Evolutionary conservation across 1,284 basidiomycete species (phyloP), one percentile per base, ranked within the genome.

Genomic region (Wallemia ichthyophaga): DNA sequence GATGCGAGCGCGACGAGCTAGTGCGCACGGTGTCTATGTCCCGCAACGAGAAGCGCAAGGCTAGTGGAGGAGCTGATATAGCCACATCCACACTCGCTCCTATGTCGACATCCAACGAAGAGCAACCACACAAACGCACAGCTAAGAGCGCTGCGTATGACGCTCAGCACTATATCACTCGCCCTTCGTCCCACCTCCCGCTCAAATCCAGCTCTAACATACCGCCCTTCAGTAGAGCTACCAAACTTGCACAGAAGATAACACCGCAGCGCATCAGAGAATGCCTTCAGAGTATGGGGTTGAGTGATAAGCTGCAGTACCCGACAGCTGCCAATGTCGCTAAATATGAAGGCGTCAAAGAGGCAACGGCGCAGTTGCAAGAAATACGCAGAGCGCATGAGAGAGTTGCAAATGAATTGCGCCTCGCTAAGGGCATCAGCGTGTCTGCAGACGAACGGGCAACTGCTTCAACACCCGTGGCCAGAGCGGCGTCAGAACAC

Each of bases 1-100:
- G 83, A 64, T 78, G 78, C 59, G 91, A 98, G 58, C 76, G 94
- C 7, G 89, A 95, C 63, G 86, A 89, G 19, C 27, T 25, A 48
- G 33, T 56, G 37, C 63, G 65, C 11, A 60, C 64, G 7, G 62
- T 64, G n/a, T 17, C 56, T 13, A 60, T 57, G 37, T 24, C 25
- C 17, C 27, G 53, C 27, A 59, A 61, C 28, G 28, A 57, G 5
- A 63, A 60, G 32, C 58, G 60, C 19, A 62, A 63, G 37, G 59
- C 33, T n/a, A 25, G 56, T 32, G 60, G 58, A 63, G 37, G 28
- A 31, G 28, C 28, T 31, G 28, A 31, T 31, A 7, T 31, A 31
- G 7, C 28, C 28, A 7, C 28, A 17, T 31, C n/a, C n/a, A n/a
- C n/a, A n/a, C n/a, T n/a, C n/a, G n/a, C n/a, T n/a, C n/a, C n/a